phyloP scores from a whole-genome alignment of 2,329 filamentous ascomycete genomes.

The Stagonosporopsis cucurbitacearum region DNA sequence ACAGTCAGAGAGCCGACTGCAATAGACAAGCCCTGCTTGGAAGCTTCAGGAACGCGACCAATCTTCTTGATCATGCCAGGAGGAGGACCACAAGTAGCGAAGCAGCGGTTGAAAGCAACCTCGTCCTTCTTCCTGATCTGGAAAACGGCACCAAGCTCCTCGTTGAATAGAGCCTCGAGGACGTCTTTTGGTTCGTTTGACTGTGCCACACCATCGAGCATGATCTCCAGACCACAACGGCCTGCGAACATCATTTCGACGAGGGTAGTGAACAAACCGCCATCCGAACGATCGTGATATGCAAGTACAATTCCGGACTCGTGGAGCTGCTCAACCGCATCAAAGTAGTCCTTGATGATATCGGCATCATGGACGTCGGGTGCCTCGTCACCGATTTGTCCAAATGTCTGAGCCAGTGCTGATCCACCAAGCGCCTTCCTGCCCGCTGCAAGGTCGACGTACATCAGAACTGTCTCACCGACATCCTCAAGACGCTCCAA shows the following conservation, averaged over 20 bases:
- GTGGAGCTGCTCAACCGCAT: slow-evolving; percentile 75
- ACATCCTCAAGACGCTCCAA: slow-evolving; percentile 83
- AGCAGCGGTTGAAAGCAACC: slow-evolving; percentile 84
- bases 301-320: slow-evolving; percentile 79
- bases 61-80: slow-evolving; percentile 83
- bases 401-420: slow-evolving; percentile 86
- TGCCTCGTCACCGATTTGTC: slow-evolving; percentile 80
- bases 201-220: slow-evolving; percentile 74
- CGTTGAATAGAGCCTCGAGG: slow-evolving; percentile 86
- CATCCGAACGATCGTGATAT: slow-evolving; percentile 94
- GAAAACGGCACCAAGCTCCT: slow-evolving; percentile 95
- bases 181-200: slow-evolving; percentile 69
- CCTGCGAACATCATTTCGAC: slow-evolving; percentile 99
- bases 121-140: slow-evolving; percentile 88
- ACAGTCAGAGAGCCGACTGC: slow-evolving; percentile 73
- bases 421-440: slow-evolving; percentile 87
- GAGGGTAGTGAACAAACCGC: slow-evolving; percentile 87
- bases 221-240: slow-evolving; percentile 83
- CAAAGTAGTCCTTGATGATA: slow-evolving; percentile 86
- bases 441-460: slow-evolving; percentile 85
- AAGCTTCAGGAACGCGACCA: slow-evolving; percentile 71
- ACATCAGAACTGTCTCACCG: slow-evolving; percentile 86
- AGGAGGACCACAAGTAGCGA: slow-evolving; percentile 87
- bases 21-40: slow-evolving; percentile 79
- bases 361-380: slow-evolving; percentile 86